These are phyloP conservation scores for Dalbergia cultrata DNA, from an alignment of 306 rosid species.

Conservation along the genomic window DNA sequence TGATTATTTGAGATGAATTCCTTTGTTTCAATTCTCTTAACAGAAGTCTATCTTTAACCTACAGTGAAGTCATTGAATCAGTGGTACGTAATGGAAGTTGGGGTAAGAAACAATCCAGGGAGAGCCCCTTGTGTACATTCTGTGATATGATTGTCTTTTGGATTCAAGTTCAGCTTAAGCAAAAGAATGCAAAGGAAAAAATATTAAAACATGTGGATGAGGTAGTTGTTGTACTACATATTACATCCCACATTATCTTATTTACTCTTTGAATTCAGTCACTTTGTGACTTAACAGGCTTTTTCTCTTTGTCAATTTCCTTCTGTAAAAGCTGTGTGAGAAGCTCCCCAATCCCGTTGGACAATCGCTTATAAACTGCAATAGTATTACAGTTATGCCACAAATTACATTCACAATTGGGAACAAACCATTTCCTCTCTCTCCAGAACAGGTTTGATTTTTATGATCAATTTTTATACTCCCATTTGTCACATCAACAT, in stretches of 20 bases:
- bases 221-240: constrained; percentile 48
- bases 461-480: neutral
- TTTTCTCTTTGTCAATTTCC: constrained; percentile 10
- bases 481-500: neutral
- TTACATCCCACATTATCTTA: neutral
- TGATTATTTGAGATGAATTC: constrained; percentile 4
- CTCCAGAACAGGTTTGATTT: constrained; percentile 66
- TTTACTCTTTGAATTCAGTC: constrained; percentile 2
- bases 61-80: constrained; percentile 47
- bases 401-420: constrained; percentile 63
- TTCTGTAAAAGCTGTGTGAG: constrained; percentile 65
- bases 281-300: neutral
- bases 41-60: constrained; percentile 7
- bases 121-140: constrained; percentile 56
- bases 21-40: constrained; percentile 23
- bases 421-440: constrained; percentile 68
- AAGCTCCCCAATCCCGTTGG: constrained; percentile 74
- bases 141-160: constrained; percentile 68
- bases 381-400: constrained; percentile 59
- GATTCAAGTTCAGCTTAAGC: constrained; percentile 75
- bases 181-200: constrained; percentile 61
- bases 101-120: constrained; percentile 45
- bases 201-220: constrained; percentile 62
- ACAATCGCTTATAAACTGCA: constrained; percentile 69
- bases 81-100: constrained; percentile 46